Percentiles rank a stretch among this genome's conserved stretches.
Evolutionary conservation across 352 stramenopile genomes (phyloP).

Genomic region (Phytophthora chlamydospora): DNA sequence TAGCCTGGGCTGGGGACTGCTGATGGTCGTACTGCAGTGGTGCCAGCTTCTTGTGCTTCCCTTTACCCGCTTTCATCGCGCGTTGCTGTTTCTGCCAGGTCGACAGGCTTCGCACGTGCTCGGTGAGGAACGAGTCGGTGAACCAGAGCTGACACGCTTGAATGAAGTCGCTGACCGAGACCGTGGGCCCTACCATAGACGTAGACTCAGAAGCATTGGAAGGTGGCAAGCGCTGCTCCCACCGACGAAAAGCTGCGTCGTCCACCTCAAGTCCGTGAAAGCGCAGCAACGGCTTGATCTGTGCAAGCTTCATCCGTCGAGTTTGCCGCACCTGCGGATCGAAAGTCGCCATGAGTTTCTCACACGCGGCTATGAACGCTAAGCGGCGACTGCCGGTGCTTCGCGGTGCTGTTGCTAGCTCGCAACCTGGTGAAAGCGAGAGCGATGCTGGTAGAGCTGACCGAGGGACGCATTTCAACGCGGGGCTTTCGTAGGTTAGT

Average conservation of each 20-base stretch:
- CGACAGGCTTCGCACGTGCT: slow-evolving; percentile 32
- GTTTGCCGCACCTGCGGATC: slow-evolving; percentile 43
- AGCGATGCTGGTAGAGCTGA: slow-evolving; percentile 2
- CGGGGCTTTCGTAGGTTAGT: slow-evolving; percentile 12
- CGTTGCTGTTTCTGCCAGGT: slow-evolving; percentile 35
- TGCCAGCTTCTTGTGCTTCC: slow-evolving; percentile 20
- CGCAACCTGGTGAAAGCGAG: slow-evolving; percentile 11
- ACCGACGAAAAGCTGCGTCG: slow-evolving; percentile 51
- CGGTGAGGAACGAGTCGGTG: slow-evolving; percentile 47
- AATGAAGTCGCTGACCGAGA: slow-evolving; percentile 48
- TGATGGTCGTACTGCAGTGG: slow-evolving; percentile 22
- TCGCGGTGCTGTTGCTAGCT: slow-evolving; percentile 1
- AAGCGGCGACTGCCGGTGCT: slow-evolving; percentile 24
- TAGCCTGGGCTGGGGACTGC: slow-evolving; percentile 16
- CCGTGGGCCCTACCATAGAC: slow-evolving; percentile 15
- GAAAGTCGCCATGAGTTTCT: slow-evolving; percentile 54
- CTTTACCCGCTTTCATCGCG: slow-evolving; percentile 18
- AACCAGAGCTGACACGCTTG: slow-evolving; percentile 65
- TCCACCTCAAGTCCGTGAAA: slow-evolving; percentile 53
- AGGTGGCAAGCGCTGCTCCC: slow-evolving; percentile 56
- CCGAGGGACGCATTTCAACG: slow-evolving; percentile 10
- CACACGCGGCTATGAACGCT: slow-evolving; percentile 54
- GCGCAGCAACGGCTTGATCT: slow-evolving; percentile 46
- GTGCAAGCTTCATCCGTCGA: slow-evolving; percentile 36
- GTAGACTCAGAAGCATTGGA: slow-evolving; percentile 4